These are phyloP conservation scores for Carex arenaria DNA, from an alignment of 202 grass and related monocot species.

Conservation along the genomic window DNA sequence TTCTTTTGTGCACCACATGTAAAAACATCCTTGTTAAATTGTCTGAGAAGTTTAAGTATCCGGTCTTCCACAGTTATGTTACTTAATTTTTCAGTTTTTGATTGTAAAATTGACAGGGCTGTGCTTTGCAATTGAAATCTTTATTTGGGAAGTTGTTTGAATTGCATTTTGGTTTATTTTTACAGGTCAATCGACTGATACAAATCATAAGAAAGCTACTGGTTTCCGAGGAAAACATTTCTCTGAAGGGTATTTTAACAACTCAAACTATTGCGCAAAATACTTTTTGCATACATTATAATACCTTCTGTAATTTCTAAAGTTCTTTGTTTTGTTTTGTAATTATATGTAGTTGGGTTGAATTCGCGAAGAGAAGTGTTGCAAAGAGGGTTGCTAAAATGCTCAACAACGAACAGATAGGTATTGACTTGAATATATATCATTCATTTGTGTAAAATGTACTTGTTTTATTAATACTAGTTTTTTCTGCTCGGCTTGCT, in stretches of 20 bases:
- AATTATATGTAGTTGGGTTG: conserved; percentile 70
- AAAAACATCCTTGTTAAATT: background rate
- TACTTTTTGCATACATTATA: background rate
- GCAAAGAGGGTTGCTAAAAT: conserved; percentile 86
- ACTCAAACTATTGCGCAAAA: background rate
- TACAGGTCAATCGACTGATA: conserved; percentile 41
- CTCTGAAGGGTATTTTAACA: conserved; percentile 62
- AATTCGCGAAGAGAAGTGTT: conserved; percentile 77
- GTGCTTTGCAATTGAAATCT: background rate
- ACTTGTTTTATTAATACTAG: background rate
- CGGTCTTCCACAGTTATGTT: background rate
- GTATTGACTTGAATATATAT: conserved; percentile 29
- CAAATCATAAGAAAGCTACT: conserved; percentile 53
- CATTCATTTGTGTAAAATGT: background rate
- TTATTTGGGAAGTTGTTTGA: background rate
- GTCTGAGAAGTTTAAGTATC: background rate
- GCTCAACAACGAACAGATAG: conserved; percentile 94
- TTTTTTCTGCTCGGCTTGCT: background rate
- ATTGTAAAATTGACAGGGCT: background rate
- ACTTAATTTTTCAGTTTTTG: background rate
- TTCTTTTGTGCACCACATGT: background rate
- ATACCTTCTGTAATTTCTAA: background rate
- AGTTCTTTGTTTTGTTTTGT: conserved; percentile 4
- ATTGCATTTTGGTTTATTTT: background rate
- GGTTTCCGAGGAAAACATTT: conserved; percentile 62